Conservation (phyloP, 495 filamentous ascomycete species). For the Barbatosphaeria neglecta region DNA sequence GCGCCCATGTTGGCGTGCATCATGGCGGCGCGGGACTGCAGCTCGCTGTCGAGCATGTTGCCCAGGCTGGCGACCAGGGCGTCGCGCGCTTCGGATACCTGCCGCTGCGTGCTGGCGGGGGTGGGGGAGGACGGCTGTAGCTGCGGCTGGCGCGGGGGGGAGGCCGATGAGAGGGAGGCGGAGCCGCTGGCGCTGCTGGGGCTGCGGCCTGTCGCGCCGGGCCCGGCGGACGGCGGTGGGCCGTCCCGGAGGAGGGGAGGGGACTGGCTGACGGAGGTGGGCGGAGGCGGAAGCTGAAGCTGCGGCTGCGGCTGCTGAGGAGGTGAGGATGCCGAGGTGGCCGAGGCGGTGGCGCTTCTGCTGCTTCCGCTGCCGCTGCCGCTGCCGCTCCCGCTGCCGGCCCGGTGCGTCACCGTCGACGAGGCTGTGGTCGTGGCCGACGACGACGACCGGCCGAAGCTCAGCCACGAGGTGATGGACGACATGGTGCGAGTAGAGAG, state of each 20-base stretch:
- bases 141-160: constrained; percentile 7
- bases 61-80: constrained; percentile 69
- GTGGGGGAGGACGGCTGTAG: constrained; percentile 14
- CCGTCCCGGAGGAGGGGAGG: too few relatives aligned
- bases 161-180: constrained; percentile 4
- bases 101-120: constrained; percentile 26
- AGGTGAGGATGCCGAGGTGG: not conserved
- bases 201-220: not conserved
- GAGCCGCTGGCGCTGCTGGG: constrained; percentile 1
- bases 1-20: constrained; percentile 63
- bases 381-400: not conserved
- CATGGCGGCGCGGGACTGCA: constrained; percentile 60
- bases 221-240: too few relatives aligned
- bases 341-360: constrained; percentile 2
- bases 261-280: too few relatives aligned
- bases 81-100: constrained; percentile 53
- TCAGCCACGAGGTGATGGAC: not conserved
- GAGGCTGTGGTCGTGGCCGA: constrained; percentile 5
- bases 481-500: too few relatives aligned
- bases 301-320: not conserved
- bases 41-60: constrained; percentile 59
- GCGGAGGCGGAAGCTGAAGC: too few relatives aligned
- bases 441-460: constrained; percentile 8
- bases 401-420: constrained; percentile 1
- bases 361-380: not conserved